Evolutionary conservation across 345 rosid genomes (phyloP), one percentile per base, ranked within the genome.

Genomic region (Eucalyptus marginata): DNA sequence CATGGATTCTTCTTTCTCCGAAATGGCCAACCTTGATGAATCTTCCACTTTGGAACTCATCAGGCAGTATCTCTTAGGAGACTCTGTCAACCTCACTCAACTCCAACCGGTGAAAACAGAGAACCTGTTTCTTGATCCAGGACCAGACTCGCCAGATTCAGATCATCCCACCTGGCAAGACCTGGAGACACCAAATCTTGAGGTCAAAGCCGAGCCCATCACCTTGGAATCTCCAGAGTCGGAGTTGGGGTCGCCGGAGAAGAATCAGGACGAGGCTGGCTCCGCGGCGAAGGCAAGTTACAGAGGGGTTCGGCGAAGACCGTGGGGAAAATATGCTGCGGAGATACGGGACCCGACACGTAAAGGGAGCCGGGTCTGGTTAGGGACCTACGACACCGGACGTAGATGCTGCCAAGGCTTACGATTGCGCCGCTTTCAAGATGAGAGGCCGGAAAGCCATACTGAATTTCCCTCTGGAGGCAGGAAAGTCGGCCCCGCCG

Each of bases 261-360:
- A 29, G 52, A 52, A n/a, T 22, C 87, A 7, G 36, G 58, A 12
- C 7, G 58, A 54, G 87, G 54, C 87, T 7, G 79, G 50, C 68
- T 22, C 31, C 3, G 87, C 8, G 2, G 15, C 36, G 1, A 95
- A 87, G 59, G 93, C 92, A 89, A 97, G 93, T 87, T 97, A 94
- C 93, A 92, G 99, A 90, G 99, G 99, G 29, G 99, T 97, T 13
- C 88, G 99, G 87, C 92, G 95, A 91, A 94, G 99, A 92, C 99
- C 99, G 7, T 97, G 99, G 99, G 99, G 99, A 1, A 97, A 95
- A 91, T 97, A 91, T 71, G 99, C 99, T 4, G 99, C 99, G 20
- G 99, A 97, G 95, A 97, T 97, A 68, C 94, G 99, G 49, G 99
- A 97, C 90, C 99, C 99, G 9, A 90, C 88, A 17, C 90, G 94